Percentiles rank a stretch among this genome's conserved stretches.
phyloP scores from a whole-genome alignment of 1,139 yeast species.

The Candida albicans region DNA sequence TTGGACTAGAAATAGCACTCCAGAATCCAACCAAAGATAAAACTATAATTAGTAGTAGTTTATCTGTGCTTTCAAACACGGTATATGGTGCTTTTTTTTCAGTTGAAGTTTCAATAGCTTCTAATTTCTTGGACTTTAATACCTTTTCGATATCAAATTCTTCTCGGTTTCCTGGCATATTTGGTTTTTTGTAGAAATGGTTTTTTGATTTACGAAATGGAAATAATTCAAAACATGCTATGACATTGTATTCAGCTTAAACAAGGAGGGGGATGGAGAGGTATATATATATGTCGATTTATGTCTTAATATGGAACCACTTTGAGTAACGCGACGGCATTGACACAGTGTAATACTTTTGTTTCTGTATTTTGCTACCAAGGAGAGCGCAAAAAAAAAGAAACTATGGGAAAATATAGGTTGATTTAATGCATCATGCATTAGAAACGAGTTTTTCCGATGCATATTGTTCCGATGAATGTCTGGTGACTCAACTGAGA shows the following conservation, averaged over 20 bases:
- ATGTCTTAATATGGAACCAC: no score
- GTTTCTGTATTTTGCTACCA: no score
- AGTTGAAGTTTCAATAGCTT: conserved; percentile 4
- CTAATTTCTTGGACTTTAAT: conserved; percentile 5
- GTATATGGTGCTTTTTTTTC: conserved; percentile 17
- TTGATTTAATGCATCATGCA: background rate
- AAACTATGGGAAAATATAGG: background rate
- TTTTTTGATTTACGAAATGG: background rate
- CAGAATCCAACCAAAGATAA: conserved; percentile 46
- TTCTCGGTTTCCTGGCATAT: background rate
- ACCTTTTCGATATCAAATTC: conserved; percentile 2
- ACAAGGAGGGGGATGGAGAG: background rate
- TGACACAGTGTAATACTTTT: background rate
- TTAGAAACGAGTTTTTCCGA: background rate
- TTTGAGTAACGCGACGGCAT: no score
- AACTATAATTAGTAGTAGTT: conserved; percentile 21
- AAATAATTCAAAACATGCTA: background rate
- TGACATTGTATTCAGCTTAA: background rate
- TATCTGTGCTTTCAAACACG: conserved; percentile 18
- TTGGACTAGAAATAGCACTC: conserved; percentile 68
- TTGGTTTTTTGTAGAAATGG: background rate
- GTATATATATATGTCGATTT: background rate
- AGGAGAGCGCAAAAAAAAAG: background rate
- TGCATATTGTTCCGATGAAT: background rate
- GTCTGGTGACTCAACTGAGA: background rate